phyloP scores from a whole-genome alignment of 2,329 filamentous ascomycete species.

The Trichophyton simii region DNA sequence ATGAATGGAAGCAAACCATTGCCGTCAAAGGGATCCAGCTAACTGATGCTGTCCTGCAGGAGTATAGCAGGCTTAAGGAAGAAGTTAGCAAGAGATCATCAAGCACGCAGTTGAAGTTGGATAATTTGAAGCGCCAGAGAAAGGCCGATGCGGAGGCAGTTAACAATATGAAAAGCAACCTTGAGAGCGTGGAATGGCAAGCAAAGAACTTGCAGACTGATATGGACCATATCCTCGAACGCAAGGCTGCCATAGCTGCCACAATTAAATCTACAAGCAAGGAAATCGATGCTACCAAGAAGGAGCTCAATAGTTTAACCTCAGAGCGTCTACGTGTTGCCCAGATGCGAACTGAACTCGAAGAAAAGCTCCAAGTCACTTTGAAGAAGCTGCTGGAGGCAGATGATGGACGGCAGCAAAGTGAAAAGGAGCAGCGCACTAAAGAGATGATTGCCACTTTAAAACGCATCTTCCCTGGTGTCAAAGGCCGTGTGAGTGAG shows the following conservation, averaged over 20 bases:
- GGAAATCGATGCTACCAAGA: constrained; percentile 80
- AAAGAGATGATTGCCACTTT: constrained; percentile 76
- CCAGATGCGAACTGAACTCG: constrained; percentile 72
- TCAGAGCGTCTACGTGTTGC: constrained; percentile 72
- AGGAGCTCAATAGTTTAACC: constrained; percentile 71
- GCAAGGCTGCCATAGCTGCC: constrained; percentile 50
- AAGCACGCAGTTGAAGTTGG: constrained; percentile 66
- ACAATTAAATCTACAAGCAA: constrained; percentile 55
- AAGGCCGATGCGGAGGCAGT: constrained; percentile 88
- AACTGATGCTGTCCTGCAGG: constrained; percentile 72
- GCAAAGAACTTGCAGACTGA: constrained; percentile 64
- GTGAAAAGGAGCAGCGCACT: constrained; percentile 62
- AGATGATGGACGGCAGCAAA: constrained; percentile 73
- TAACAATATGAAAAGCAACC: constrained; percentile 76
- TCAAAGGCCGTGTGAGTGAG: constrained; percentile 79
- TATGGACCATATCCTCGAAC: constrained; percentile 53
- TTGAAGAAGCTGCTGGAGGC: constrained; percentile 71
- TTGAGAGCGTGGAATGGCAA: constrained; percentile 63
- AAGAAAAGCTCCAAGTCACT: constrained; percentile 79
- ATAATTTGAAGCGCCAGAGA: constrained; percentile 74
- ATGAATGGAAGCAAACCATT: constrained; percentile 70
- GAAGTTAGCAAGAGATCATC: constrained; percentile 76
- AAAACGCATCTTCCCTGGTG: constrained; percentile 82
- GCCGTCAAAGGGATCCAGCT: constrained; percentile 79
- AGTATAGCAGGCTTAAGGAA: constrained; percentile 73